phyloP scores from a whole-genome alignment of 2,329 filamentous ascomycete genomes.

The Ascochyta clinopodiicola region DNA sequence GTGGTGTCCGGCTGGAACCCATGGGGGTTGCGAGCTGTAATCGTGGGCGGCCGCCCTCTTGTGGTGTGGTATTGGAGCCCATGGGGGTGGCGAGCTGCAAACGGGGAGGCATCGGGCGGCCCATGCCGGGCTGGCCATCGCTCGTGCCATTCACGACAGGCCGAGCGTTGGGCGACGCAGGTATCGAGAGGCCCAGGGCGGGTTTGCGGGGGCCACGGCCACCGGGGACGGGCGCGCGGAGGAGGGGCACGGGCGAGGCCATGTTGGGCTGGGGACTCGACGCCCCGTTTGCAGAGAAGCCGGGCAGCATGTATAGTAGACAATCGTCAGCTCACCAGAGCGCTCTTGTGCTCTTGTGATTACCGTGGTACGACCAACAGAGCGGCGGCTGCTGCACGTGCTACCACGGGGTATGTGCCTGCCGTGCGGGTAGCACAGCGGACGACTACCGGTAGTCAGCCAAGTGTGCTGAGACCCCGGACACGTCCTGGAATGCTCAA shows the following conservation, averaged over 20 bases:
- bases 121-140: slow-evolving; percentile 40
- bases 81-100: slow-evolving; percentile 87
- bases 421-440: slow-evolving; percentile 17
- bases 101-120: slow-evolving; percentile 72
- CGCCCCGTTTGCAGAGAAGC: slow-evolving; percentile 27
- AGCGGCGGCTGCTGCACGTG: slow-evolving; percentile 4
- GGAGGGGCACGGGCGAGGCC: slow-evolving; percentile 78
- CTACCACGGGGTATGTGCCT: slow-evolving; percentile 2
- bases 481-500: slow-evolving; percentile 13
- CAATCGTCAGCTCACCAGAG: background rate
- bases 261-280: slow-evolving; percentile 58
- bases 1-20: slow-evolving; percentile 76
- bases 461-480: slow-evolving; percentile 7
- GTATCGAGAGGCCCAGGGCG: slow-evolving; percentile 86
- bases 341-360: background rate
- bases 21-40: slow-evolving; percentile 89
- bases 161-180: slow-evolving; percentile 82
- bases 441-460: slow-evolving; percentile 5
- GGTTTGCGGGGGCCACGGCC: slow-evolving; percentile 69
- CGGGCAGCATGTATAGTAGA: slow-evolving; percentile 34
- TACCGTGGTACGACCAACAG: background rate
- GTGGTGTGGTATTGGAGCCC: slow-evolving; percentile 76
- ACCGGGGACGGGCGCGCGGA: slow-evolving; percentile 82
- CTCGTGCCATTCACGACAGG: slow-evolving; percentile 71
- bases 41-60: slow-evolving; percentile 74